These are phyloP conservation scores for Candida nanaspora DNA, from an alignment of 805 yeast genomes.

Conservation along the genomic window DNA sequence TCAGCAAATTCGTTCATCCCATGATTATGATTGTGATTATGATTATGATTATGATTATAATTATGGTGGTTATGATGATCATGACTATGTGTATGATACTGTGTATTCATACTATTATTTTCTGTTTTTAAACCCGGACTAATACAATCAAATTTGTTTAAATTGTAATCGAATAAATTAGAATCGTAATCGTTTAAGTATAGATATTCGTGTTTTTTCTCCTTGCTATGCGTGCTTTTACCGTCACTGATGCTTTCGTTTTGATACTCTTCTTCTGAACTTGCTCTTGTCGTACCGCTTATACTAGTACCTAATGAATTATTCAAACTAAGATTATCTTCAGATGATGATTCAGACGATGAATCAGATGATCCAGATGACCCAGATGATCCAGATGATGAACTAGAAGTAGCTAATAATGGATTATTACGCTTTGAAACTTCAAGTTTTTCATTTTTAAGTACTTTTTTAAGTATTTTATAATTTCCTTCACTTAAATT, in stretches of 20 bases:
- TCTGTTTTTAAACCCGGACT: too few species aligned
- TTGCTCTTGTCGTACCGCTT: neutral
- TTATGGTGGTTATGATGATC: too few species aligned
- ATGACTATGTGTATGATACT: too few species aligned
- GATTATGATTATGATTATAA: too few species aligned
- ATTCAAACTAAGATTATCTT: too few species aligned
- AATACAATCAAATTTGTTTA: neutral
- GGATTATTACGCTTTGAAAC: neutral
- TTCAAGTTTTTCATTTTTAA: neutral
- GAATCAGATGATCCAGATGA: neutral
- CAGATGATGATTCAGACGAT: neutral
- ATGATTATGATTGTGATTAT: too few species aligned
- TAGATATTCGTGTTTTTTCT: neutral
- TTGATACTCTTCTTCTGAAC: neutral
- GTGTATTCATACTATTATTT: too few species aligned
- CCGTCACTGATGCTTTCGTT: too few species aligned
- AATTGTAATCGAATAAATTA: neutral
- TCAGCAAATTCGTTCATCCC: too few species aligned
- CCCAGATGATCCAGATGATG: neutral
- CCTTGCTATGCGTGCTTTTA: neutral
- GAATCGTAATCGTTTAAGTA: neutral
- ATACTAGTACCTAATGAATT: neutral
- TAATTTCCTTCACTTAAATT: slow-evolving; percentile 30
- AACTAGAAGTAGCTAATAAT: neutral
- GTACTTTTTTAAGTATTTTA: neutral